A percentile compares a stretch with the other conserved stretches of the same genome.
Conservation (phyloP, 2,329 filamentous ascomycete genomes). For the Stylonectria norvegica region DNA sequence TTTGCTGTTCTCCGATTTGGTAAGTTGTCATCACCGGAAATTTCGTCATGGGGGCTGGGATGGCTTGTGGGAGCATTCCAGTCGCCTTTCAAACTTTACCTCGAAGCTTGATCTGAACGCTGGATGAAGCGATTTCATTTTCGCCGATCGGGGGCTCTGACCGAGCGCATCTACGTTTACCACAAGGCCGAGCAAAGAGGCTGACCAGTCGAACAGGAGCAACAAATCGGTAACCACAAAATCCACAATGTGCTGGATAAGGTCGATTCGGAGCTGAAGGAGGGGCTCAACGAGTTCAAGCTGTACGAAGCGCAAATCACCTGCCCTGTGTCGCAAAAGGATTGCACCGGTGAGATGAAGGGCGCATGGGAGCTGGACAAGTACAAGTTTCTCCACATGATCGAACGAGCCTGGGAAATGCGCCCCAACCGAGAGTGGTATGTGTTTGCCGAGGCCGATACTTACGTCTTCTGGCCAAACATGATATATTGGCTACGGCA, state of each 20-base stretch:
- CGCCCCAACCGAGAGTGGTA: conserved; percentile 56
- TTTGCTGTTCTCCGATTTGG: conserved; percentile 55
- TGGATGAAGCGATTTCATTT: too few species aligned
- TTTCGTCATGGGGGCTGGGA: neutral
- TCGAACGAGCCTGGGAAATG: conserved; percentile 53
- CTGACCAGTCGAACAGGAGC: conserved; percentile 35
- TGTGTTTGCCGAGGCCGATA: conserved; percentile 58
- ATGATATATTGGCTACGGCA: conserved; percentile 48
- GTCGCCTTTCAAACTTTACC: neutral
- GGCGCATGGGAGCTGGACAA: conserved; percentile 55
- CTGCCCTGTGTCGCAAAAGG: conserved; percentile 45
- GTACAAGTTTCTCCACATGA: conserved; percentile 60
- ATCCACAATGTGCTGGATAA: conserved; percentile 41
- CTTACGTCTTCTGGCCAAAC: conserved; percentile 55
- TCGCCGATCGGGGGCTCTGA: neutral
- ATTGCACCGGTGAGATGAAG: conserved; percentile 34
- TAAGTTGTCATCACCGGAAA: conserved; percentile 12
- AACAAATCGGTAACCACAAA: conserved; percentile 46
- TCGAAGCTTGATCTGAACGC: too few species aligned
- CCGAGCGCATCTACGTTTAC: too few species aligned
- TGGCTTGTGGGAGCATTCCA: conserved; percentile 8
- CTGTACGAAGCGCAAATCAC: conserved; percentile 44
- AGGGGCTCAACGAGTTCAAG: conserved; percentile 42
- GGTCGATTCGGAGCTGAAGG: conserved; percentile 35
- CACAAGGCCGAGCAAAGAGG: too few species aligned